Evolutionary conservation across 345 rosid genomes (phyloP).

Genomic region (Boechera divaricarpa): DNA sequence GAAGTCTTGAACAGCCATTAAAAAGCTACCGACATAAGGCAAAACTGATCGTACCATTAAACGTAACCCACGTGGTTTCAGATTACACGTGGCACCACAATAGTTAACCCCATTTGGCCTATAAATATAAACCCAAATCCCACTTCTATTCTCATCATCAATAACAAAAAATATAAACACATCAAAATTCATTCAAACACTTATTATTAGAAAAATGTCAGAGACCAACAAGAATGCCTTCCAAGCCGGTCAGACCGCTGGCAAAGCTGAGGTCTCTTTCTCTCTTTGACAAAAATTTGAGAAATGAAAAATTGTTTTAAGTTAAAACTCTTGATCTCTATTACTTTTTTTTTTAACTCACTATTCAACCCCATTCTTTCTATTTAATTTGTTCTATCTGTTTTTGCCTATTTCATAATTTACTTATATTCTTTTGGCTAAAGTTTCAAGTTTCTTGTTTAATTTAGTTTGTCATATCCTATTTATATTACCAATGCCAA

Average conservation of each 20-base stretch:
- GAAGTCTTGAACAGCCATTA: conserved; percentile 1
- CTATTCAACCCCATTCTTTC: too few relatives aligned
- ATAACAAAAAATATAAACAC: not conserved
- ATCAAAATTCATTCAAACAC: not conserved
- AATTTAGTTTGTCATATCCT: not conserved
- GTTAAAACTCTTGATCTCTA: too few relatives aligned
- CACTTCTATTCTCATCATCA: not conserved
- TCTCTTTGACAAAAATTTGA: not conserved
- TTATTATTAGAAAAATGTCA: conserved; percentile 30
- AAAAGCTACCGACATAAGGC: conserved; percentile 44
- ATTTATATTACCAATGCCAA: not conserved
- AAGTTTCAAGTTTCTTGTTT: too few relatives aligned
- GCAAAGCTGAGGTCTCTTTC: conserved; percentile 55
- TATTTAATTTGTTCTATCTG: too few relatives aligned
- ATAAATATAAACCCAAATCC: conserved; percentile 16
- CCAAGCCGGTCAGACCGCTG: conserved; percentile 62
- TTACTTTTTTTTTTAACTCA: too few relatives aligned
- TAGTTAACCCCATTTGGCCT: not conserved
- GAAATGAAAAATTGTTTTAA: not conserved
- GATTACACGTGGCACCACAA: conserved; percentile 18
- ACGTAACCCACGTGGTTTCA: conserved; percentile 22
- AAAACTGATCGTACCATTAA: conserved; percentile 24
- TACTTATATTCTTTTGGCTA: too few relatives aligned
- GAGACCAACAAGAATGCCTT: conserved; percentile 52
- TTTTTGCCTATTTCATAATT: too few relatives aligned